Evolutionary conservation across 768 basidiomycete genomes (phyloP), one percentile per base, ranked within the genome.

Genomic region (Tricholoma terreum): DNA sequence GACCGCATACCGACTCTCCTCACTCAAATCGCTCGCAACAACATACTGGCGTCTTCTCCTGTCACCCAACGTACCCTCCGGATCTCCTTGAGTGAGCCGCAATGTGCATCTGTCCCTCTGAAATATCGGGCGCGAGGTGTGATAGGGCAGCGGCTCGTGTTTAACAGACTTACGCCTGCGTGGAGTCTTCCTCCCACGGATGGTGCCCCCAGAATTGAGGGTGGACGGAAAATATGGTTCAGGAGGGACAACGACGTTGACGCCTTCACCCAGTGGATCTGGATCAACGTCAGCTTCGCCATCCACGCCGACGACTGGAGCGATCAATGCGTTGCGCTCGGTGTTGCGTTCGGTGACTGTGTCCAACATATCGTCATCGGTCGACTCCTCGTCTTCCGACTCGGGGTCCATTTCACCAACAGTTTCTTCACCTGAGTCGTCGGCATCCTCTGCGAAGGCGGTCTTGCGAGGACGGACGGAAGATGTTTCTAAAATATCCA

Each of bases 61-160:
- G 17, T 71, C 76, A 43, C 77, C 77, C 43, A 81, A 74, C 56
- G 82, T 82, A 0, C 74, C 76, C 0, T 70, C 82, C 1, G 94
- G 92, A 57, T 91, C 81, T 4, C 95, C 97, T 63, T 99, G 96
- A 0, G 82, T 89, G 55, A 98, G 66, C 0, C 85, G 86, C 60
- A 98, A 90, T 3, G 94, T 94, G 67, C 94, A 98, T 22, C 97
- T 77, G 68, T 99, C 95, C 51, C 94, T 80, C 65, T 94, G 88
- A 73, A 95, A 98, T 21, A 85, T 63, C 0, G 97, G 94, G 15
- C 94, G 81, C 1, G 85, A 84, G 0, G 89, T 93, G 33, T 76
- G 67, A 22, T 90, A 75, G 0, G 81, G 80, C 24, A 94, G 73
- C 3, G 84, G 79, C 42, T 90, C 92, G 58, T 83, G 82, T 52